phyloP scores from a whole-genome alignment of 2,329 filamentous ascomycete genomes.

The Fusarium odoratissimum region DNA sequence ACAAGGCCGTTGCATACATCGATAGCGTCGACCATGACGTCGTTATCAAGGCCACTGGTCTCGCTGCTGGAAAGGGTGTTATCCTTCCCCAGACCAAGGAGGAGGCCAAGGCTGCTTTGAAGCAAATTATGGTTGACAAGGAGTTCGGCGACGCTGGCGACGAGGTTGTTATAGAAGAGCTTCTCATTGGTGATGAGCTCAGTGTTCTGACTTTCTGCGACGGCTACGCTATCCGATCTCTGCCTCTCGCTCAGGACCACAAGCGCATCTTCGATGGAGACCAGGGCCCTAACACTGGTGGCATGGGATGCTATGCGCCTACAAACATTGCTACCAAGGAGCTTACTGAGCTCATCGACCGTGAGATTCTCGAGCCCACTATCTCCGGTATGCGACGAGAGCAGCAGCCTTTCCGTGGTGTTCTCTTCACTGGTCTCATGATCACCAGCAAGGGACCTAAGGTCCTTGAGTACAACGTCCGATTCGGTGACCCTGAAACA shows the following conservation, averaged over 20 bases:
- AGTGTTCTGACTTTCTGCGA: slow-evolving; percentile 93
- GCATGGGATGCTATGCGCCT: slow-evolving; percentile 98
- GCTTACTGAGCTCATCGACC: slow-evolving; percentile 82
- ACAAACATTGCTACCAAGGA: slow-evolving; percentile 81
- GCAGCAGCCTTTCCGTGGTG: slow-evolving; percentile 76
- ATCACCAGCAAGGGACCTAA: slow-evolving; percentile 83
- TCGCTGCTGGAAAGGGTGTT: slow-evolving; percentile 96
- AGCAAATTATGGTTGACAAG: slow-evolving; percentile 89
- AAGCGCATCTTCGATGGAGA: slow-evolving; percentile 95
- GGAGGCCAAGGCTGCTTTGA: slow-evolving; percentile 84
- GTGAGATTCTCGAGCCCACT: slow-evolving; percentile 87
- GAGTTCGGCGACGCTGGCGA: slow-evolving; percentile 89
- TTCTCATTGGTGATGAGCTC: slow-evolving; percentile 89
- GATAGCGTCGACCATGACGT: slow-evolving; percentile 77
- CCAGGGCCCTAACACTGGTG: slow-evolving; percentile 91
- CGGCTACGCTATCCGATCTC: slow-evolving; percentile 82
- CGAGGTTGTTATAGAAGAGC: slow-evolving; percentile 96
- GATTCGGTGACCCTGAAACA: slow-evolving; percentile 89
- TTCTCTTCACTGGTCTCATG: slow-evolving; percentile 93
- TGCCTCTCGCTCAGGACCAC: slow-evolving; percentile 95
- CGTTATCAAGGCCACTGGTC: slow-evolving; percentile 92
- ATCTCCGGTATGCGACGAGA: slow-evolving; percentile 89
- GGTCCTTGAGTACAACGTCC: slow-evolving; percentile 89
- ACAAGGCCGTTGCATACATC: slow-evolving; percentile 78
- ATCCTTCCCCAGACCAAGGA: slow-evolving; percentile 85